Evolutionary conservation across 768 basidiomycete species (phyloP).

Genomic region (Pholiota microspora): DNA sequence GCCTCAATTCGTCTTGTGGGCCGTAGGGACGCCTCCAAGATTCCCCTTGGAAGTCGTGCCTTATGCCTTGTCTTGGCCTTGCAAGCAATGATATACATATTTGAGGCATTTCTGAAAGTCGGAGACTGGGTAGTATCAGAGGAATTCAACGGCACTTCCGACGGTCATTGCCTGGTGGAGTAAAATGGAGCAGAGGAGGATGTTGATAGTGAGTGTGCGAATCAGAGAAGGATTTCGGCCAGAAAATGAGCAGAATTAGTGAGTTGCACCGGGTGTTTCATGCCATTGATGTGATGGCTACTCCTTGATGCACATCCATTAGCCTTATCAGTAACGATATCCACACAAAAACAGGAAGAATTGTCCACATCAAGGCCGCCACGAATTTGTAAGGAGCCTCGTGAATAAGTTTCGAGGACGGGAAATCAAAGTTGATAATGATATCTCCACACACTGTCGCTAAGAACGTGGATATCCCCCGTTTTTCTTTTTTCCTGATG

Average conservation of each 20-base stretch:
- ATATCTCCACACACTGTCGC: neutral
- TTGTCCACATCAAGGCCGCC: neutral
- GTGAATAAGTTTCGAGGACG: neutral
- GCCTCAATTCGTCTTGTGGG: neutral
- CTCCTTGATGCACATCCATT: constrained; percentile 10
- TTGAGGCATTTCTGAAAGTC: no score
- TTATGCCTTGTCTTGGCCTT: no score
- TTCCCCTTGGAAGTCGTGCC: neutral
- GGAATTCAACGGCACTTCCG: neutral
- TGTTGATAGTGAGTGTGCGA: neutral
- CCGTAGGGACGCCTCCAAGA: neutral
- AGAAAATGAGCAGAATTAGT: constrained; percentile 6
- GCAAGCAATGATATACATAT: no score
- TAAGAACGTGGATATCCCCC: neutral
- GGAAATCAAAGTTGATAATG: neutral
- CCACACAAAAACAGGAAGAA: constrained; percentile 1
- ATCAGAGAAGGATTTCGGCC: neutral
- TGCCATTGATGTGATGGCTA: constrained; percentile 9
- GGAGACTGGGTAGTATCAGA: neutral
- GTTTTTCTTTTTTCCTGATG: neutral
- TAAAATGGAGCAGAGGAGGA: neutral
- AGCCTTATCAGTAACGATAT: constrained; percentile 9
- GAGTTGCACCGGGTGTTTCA: constrained; percentile 5
- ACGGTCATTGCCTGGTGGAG: neutral
- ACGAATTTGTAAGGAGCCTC: constrained; percentile 6